Conservation (phyloP, 140 eudicot species). For the Flaveria floridana region DNA sequence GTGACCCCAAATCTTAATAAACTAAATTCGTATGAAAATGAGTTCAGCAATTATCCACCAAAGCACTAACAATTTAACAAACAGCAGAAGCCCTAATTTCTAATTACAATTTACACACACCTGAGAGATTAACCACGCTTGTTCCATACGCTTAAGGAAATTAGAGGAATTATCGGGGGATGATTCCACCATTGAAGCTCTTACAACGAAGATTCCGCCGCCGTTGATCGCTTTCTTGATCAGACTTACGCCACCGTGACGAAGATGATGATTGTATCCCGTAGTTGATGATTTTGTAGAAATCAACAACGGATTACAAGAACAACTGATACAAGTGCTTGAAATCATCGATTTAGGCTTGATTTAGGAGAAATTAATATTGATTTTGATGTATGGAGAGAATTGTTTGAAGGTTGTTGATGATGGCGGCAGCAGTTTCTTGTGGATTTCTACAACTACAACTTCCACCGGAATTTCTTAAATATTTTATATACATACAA, state of each 20-base stretch:
- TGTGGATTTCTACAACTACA: conserved; percentile 24
- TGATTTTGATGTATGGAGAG: background rate
- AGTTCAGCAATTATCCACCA: background rate
- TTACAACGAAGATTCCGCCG: conserved; percentile 26
- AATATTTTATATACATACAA: background rate
- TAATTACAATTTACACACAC: conserved; percentile 23
- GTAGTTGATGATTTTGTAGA: conserved; percentile 12
- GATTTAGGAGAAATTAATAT: background rate
- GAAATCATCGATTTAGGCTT: conserved; percentile 32
- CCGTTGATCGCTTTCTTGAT: conserved; percentile 17
- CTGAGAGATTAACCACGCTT: conserved; percentile 87
- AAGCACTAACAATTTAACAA: too few species aligned
- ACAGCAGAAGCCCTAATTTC: conserved; percentile 22
- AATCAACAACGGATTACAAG: conserved; percentile 27
- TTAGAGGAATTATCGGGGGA: conserved; percentile 51
- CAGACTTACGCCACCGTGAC: conserved; percentile 16
- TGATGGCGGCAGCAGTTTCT: conserved; percentile 7
- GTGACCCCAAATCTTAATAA: background rate
- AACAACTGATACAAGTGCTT: conserved; percentile 3
- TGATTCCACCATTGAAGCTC: conserved; percentile 71
- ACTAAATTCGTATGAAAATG: background rate
- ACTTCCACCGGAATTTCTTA: conserved; percentile 3
- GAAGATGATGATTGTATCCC: conserved; percentile 11
- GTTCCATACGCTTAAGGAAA: conserved; percentile 69
- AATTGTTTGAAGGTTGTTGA: background rate